These are phyloP conservation scores for Trichoderma breve DNA, from an alignment of 2,329 filamentous ascomycete genomes.

Conservation along the genomic window DNA sequence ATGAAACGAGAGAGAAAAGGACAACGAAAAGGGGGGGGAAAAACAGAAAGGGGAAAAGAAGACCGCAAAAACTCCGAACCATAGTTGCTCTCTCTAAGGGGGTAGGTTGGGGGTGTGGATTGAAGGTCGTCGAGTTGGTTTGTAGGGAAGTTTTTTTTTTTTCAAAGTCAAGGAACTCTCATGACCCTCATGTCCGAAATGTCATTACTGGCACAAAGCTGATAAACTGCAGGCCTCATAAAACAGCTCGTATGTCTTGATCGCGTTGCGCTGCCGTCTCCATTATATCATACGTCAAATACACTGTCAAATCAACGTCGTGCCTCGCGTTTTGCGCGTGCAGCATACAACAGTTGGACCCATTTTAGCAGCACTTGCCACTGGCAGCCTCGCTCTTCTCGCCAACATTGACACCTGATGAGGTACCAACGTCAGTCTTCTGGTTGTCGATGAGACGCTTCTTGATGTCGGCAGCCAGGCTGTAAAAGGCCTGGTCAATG, in stretches of 20 bases:
- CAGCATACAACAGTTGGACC: not conserved
- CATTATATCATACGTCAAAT: constrained; percentile 19
- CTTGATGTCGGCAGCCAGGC: constrained; percentile 93
- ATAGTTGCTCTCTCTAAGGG: constrained; percentile 39
- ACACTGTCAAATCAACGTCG: constrained; percentile 6
- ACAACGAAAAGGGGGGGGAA: constrained; percentile 35
- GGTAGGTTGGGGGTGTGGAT: constrained; percentile 19
- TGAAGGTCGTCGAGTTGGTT: constrained; percentile 20
- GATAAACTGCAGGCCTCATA: constrained; percentile 8
- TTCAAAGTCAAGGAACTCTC: constrained; percentile 3
- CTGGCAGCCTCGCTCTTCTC: constrained; percentile 57
- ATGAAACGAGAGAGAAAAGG: constrained; percentile 1
- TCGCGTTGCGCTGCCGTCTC: constrained; percentile 20
- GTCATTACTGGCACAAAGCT: constrained; percentile 17
- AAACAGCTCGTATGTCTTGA: constrained; percentile 17
- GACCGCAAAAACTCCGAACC: constrained; percentile 49
- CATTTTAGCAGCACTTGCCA: constrained; percentile 74
- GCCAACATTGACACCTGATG: constrained; percentile 66
- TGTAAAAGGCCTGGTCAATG: constrained; percentile 98
- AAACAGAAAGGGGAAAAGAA: constrained; percentile 31
- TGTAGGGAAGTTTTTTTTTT: not conserved
- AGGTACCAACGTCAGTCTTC: constrained; percentile 65
- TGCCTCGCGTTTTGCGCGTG: not conserved
- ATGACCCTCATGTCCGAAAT: constrained; percentile 20
- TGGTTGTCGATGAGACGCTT: constrained; percentile 92